Percentiles rank a stretch among this genome's conserved stretches.
Evolutionary conservation across 2,329 filamentous ascomycete species (phyloP).

Genomic region (Aureobasidium lini): DNA sequence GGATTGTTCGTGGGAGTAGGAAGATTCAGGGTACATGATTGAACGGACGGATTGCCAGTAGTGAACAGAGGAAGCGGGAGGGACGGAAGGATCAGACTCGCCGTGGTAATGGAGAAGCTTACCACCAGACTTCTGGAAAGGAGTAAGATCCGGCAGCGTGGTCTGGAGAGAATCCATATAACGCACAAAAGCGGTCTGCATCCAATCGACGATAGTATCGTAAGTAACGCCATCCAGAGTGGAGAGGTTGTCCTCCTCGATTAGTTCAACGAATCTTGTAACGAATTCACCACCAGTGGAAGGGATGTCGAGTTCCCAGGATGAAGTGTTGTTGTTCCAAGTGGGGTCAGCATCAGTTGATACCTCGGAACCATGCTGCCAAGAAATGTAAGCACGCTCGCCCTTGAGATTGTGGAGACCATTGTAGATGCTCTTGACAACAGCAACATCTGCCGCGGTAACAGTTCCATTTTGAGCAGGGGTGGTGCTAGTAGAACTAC

Average conservation of each 20-base stretch:
- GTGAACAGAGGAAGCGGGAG: constrained; percentile 46
- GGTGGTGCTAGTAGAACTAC: constrained; percentile 5
- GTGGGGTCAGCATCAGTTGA: constrained; percentile 27
- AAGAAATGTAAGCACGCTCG: constrained; percentile 35
- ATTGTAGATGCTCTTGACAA: constrained; percentile 30
- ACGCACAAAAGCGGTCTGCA: constrained; percentile 40
- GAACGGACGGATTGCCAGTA: constrained; percentile 49
- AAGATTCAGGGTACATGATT: constrained; percentile 37
- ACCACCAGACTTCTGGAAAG: constrained; percentile 43
- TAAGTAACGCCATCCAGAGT: constrained; percentile 46
- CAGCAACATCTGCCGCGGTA: constrained; percentile 25
- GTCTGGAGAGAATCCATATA: constrained; percentile 49
- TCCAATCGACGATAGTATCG: constrained; percentile 50
- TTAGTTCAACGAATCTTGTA: constrained; percentile 36
- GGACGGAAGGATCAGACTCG: constrained; percentile 48
- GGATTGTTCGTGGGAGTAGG: neutral
- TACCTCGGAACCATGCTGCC: constrained; percentile 27
- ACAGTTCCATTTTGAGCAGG: constrained; percentile 29
- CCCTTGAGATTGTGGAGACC: constrained; percentile 36
- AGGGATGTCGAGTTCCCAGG: constrained; percentile 28
- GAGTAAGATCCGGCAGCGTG: constrained; percentile 45
- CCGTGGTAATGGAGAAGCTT: constrained; percentile 55
- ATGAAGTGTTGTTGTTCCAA: constrained; percentile 28
- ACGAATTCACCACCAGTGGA: constrained; percentile 34
- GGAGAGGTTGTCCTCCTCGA: constrained; percentile 35